Evolutionary conservation across 495 filamentous ascomycete genomes (phyloP).

Genomic region (Podospora anserina): DNA sequence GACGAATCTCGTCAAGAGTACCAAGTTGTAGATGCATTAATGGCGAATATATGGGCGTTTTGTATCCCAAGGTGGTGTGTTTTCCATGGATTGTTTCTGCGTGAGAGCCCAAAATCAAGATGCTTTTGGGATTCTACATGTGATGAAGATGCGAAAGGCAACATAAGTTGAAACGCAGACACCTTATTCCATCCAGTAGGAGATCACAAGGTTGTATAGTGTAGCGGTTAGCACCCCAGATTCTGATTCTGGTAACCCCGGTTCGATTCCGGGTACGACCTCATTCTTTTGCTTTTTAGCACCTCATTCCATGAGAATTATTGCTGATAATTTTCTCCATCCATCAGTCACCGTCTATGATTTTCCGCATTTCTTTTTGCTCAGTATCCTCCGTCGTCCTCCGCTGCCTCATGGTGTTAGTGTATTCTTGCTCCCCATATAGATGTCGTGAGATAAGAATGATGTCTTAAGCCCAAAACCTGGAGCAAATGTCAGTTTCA

Average conservation of each 20-base stretch:
- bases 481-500: too few relatives aligned
- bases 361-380: too few relatives aligned
- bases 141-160: neutral
- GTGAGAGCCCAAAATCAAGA: too few relatives aligned
- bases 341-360: too few relatives aligned
- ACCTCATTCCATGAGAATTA: too few relatives aligned
- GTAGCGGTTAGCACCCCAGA: conserved; percentile 28
- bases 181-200: neutral
- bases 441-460: too few relatives aligned
- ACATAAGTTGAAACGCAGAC: neutral
- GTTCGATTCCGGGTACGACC: conserved; percentile 28
- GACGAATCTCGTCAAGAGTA: conserved; percentile 85
- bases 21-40: conserved; percentile 61
- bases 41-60: neutral
- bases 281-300: conserved; percentile 11
- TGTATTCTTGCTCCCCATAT: too few relatives aligned
- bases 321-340: too few relatives aligned
- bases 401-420: too few relatives aligned
- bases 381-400: too few relatives aligned
- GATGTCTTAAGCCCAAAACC: too few relatives aligned
- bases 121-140: neutral
- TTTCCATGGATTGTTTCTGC: too few relatives aligned
- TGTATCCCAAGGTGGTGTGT: neutral
- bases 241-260: conserved; percentile 28
- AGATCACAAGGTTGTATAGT: conserved; percentile 20